phyloP scores from a whole-genome alignment of 139 green algal genomes.

The Volvox africanus region DNA sequence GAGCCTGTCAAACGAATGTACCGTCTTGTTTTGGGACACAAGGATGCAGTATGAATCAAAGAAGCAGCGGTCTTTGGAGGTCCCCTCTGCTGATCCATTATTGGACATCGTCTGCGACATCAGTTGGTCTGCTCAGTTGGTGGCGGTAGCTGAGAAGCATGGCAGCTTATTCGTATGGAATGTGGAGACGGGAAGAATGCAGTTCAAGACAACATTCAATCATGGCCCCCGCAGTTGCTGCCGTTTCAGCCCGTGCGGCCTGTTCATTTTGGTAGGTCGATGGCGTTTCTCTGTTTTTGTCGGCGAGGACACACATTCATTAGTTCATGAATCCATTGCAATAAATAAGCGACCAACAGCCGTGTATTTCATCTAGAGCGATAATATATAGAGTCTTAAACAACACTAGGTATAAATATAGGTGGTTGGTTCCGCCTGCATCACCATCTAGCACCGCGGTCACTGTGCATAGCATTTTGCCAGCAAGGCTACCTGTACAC shows the following conservation, averaged over 20 bases:
- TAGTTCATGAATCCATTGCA: neutral
- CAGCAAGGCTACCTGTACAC: no score
- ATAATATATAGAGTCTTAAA: neutral
- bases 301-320: neutral
- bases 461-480: no score
- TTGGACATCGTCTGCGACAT: neutral
- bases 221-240: neutral
- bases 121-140: neutral
- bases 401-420: neutral
- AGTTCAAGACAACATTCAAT: neutral
- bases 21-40: neutral
- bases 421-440: no score
- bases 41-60: neutral
- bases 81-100: neutral
- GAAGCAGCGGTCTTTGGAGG: neutral
- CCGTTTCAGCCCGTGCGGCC: neutral
- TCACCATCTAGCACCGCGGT: no score
- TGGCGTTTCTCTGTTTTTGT: no score
- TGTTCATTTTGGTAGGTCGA: neutral
- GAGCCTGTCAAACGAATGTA: neutral
- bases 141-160: neutral
- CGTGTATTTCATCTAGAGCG: neutral
- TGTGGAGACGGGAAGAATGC: neutral
- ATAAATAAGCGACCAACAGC: neutral
- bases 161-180: neutral